Evolutionary conservation across 2,329 filamentous ascomycete genomes (phyloP).

Genomic region (Ophiostoma himal-ulmi): DNA sequence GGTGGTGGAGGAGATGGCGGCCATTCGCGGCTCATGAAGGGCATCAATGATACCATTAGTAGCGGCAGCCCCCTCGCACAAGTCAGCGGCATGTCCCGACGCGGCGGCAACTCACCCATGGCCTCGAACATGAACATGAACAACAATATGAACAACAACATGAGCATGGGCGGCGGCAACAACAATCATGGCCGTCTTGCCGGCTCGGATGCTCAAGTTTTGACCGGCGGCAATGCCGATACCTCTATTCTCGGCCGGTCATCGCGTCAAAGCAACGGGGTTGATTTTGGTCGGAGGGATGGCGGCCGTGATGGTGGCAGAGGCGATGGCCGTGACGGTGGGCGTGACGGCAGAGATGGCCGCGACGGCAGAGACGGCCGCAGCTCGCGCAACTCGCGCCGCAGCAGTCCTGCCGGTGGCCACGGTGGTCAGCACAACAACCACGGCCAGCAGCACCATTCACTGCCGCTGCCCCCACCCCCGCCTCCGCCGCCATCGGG

Average conservation of each 20-base stretch:
- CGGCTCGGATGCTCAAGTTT: slow-evolving; percentile 51
- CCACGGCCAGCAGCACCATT: slow-evolving; percentile 1
- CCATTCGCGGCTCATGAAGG: slow-evolving; percentile 40
- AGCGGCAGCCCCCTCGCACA: slow-evolving; percentile 19
- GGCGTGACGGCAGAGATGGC: neutral
- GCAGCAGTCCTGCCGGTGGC: slow-evolving; percentile 37
- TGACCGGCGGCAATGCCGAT: slow-evolving; percentile 46
- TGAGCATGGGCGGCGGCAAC: slow-evolving; percentile 1
- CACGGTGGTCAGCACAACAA: slow-evolving; percentile 23
- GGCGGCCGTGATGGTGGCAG: neutral
- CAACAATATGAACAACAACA: slow-evolving; percentile 20
- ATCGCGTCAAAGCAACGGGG: slow-evolving; percentile 13
- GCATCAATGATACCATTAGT: slow-evolving; percentile 44
- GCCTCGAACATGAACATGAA: neutral
- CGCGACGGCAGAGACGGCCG: slow-evolving; percentile 13
- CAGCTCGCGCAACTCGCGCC: slow-evolving; percentile 15
- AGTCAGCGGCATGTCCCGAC: slow-evolving; percentile 31
- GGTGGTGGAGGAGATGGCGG: slow-evolving; percentile 36
- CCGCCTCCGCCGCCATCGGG: slow-evolving; percentile 14
- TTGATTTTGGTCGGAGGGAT: neutral
- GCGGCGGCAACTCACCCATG: slow-evolving; percentile 28
- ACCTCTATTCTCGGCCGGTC: neutral
- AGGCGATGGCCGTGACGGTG: neutral
- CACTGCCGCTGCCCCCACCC: slow-evolving; percentile 17
- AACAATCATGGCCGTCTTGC: slow-evolving; percentile 41